These are phyloP conservation scores for Leccinum uliginosum DNA, from an alignment of 768 basidiomycete genomes.

Conservation along the genomic window DNA sequence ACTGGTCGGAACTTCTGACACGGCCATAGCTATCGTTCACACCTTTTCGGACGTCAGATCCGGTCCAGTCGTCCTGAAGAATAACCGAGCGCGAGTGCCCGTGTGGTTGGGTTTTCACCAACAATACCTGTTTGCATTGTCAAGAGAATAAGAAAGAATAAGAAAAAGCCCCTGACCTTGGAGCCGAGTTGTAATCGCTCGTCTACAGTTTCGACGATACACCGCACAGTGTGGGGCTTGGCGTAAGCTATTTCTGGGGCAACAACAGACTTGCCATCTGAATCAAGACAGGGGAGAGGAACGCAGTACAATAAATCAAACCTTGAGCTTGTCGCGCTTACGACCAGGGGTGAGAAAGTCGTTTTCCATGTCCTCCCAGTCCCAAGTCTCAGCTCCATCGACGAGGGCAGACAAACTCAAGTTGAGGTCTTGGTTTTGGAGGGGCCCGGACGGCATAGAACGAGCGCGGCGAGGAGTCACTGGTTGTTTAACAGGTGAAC, in stretches of 20 bases:
- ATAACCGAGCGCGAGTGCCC: constrained; percentile 46
- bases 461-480: constrained; percentile 9
- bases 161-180: constrained; percentile 15
- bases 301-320: neutral
- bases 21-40: constrained; percentile 12
- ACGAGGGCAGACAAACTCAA: constrained; percentile 47
- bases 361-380: constrained; percentile 55
- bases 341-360: constrained; percentile 50
- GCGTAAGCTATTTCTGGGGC: constrained; percentile 17
- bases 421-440: constrained; percentile 20
- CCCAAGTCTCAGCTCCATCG: constrained; percentile 66
- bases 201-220: constrained; percentile 49
- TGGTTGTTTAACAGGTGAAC: constrained; percentile 18
- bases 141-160: neutral
- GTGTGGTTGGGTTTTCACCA: constrained; percentile 40
- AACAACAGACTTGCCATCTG: constrained; percentile 6
- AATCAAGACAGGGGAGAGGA: constrained; percentile 4
- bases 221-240: constrained; percentile 48
- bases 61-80: constrained; percentile 76
- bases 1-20: neutral
- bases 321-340: constrained; percentile 17
- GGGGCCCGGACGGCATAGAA: constrained; percentile 6
- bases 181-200: constrained; percentile 20
- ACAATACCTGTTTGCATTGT: constrained; percentile 40
- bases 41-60: constrained; percentile 61